These are phyloP conservation scores for Suhomyces ambrosiae DNA, from an alignment of 1,139 yeast species.

Conservation along the genomic window DNA sequence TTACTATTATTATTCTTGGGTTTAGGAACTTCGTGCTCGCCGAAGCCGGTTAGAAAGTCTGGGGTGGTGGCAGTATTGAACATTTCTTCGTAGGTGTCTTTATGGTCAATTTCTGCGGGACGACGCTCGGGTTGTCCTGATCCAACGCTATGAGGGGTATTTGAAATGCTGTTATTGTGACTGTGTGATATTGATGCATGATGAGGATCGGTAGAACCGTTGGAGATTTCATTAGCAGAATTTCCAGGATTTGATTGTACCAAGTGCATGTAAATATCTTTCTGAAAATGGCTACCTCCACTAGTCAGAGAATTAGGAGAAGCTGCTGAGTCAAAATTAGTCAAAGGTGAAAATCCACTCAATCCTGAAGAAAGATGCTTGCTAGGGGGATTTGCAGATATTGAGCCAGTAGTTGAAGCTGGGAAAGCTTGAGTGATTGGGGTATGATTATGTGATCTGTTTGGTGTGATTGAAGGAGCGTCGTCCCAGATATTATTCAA, in stretches of 20 bases:
- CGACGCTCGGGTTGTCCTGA: slow-evolving; percentile 4
- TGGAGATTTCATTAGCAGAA: slow-evolving; percentile 7
- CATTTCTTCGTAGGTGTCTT: slow-evolving; percentile 10
- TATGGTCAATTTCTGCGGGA: no score
- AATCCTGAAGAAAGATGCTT: slow-evolving; percentile 6
- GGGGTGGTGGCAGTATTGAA: slow-evolving; percentile 30
- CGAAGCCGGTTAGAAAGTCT: slow-evolving; percentile 27
- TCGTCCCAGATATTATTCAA: slow-evolving; percentile 28
- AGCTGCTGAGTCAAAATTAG: slow-evolving; percentile 27
- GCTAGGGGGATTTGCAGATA: slow-evolving; percentile 12
- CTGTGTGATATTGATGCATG: no score
- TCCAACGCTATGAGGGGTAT: slow-evolving; percentile 14
- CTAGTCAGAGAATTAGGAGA: slow-evolving; percentile 25
- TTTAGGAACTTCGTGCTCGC: slow-evolving; percentile 3
- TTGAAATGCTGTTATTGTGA: slow-evolving; percentile 5
- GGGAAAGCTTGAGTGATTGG: slow-evolving; percentile 12
- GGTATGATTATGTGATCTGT: slow-evolving; percentile 14
- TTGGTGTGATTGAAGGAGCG: slow-evolving; percentile 12
- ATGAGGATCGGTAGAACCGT: slow-evolving; percentile 2
- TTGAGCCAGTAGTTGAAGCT: slow-evolving; percentile 12
- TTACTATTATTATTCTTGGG: slow-evolving; percentile 3
- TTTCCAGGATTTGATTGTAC: slow-evolving; percentile 1
- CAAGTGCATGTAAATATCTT: slow-evolving; percentile 10
- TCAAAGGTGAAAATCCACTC: slow-evolving; percentile 28
- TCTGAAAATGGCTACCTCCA: slow-evolving; percentile 18